Conservation (phyloP, 1,284 basidiomycete species). For the Sporisorium sorghi region DNA sequence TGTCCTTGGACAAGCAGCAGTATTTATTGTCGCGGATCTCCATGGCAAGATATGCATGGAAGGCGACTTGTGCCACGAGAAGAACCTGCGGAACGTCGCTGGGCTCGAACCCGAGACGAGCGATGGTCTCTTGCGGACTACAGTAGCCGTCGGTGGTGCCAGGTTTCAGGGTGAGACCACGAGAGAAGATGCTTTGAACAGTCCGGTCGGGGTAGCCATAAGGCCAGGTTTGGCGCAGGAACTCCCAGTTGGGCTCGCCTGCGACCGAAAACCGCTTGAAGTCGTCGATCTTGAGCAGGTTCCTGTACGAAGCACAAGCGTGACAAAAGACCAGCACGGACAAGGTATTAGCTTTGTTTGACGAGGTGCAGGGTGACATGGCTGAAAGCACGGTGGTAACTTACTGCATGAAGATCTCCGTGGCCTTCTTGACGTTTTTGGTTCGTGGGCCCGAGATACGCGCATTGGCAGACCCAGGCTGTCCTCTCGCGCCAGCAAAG, state of each 20-base stretch:
- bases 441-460: no score
- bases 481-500: no score
- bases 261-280: neutral
- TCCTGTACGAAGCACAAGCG: no score
- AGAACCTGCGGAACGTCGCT: neutral
- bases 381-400: no score
- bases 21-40: neutral
- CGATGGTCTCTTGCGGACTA: neutral
- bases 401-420: no score
- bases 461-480: no score
- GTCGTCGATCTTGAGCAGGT: neutral
- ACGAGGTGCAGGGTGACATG: no score
- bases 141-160: neutral
- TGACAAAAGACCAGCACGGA: no score
- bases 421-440: no score
- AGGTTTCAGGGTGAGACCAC: neutral
- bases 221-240: neutral
- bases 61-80: neutral
- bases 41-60: neutral
- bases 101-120: neutral
- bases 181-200: neutral
- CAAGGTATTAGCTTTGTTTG: neutral
- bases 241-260: neutral
- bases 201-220: neutral
- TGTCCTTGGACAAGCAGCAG: neutral